Conservation (phyloP, 768 basidiomycete genomes). For the Suillus brevipes region DNA sequence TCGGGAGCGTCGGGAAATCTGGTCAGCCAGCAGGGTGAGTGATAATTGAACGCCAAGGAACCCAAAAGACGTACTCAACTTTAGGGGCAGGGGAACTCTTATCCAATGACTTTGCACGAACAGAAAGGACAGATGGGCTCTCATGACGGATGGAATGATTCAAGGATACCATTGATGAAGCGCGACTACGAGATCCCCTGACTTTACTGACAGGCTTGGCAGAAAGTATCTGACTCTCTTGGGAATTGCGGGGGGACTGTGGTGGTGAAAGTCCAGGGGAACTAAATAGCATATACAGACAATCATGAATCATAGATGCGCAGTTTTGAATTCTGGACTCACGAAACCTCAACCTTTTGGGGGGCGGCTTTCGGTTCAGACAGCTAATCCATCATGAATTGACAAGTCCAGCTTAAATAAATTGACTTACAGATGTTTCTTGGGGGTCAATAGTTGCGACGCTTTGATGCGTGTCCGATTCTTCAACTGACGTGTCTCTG, state of each 20-base stretch:
- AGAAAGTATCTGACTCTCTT: slow-evolving; percentile 12
- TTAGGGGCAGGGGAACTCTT: background rate
- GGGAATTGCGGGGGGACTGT: slow-evolving; percentile 14
- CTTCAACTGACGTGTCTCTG: slow-evolving; percentile 12
- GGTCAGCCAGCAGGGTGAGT: background rate
- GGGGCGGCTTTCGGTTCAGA: slow-evolving; percentile 13
- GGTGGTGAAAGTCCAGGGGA: slow-evolving; percentile 27
- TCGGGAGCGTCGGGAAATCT: slow-evolving; percentile 14
- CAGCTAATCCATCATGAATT: slow-evolving; percentile 1
- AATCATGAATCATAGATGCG: background rate
- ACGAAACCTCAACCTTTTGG: slow-evolving; percentile 37
- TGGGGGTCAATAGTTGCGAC: slow-evolving; percentile 1
- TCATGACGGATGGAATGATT: background rate
- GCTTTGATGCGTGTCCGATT: slow-evolving; percentile 10
- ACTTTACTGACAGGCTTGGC: slow-evolving; percentile 26
- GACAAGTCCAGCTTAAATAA: background rate
- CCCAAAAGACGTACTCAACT: background rate
- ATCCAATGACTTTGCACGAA: slow-evolving; percentile 8
- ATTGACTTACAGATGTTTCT: background rate
- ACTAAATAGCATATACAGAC: slow-evolving; percentile 15
- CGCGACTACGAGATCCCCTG: slow-evolving; percentile 17
- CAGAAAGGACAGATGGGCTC: slow-evolving; percentile 5
- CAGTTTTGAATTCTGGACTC: slow-evolving; percentile 13
- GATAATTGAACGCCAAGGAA: background rate
- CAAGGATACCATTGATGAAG: slow-evolving; percentile 14